Conservation (phyloP, 2,329 filamentous ascomycete species). For the Annulohypoxylon truncatum region DNA sequence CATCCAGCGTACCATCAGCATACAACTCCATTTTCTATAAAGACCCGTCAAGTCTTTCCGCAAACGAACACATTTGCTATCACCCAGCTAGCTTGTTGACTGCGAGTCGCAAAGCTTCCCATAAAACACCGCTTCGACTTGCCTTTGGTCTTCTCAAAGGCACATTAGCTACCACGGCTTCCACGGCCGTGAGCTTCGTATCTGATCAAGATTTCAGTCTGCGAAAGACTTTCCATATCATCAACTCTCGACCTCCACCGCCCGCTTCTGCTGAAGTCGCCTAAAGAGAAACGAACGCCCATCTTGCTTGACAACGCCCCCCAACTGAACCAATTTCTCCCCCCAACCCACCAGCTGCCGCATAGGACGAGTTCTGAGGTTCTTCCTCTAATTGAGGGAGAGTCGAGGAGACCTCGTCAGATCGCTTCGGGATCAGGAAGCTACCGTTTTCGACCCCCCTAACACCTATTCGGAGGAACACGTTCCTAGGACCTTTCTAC, state of each 20-base stretch:
- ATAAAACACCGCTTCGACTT: constrained; percentile 46
- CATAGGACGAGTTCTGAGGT: constrained; percentile 98
- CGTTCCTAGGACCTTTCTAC: constrained; percentile 41
- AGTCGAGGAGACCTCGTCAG: constrained; percentile 98
- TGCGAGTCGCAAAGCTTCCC: constrained; percentile 18
- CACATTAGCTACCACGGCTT: constrained; percentile 70
- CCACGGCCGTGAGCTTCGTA: constrained; percentile 69
- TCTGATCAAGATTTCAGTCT: constrained; percentile 78
- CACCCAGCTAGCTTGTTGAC: not conserved
- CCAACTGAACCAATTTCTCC: constrained; percentile 64
- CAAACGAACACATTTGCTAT: constrained; percentile 12
- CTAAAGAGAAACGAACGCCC: constrained; percentile 62
- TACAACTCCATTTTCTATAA: not conserved
- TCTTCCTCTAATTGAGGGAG: constrained; percentile 99
- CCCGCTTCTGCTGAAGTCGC: constrained; percentile 57
- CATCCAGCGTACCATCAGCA: constrained; percentile 4
- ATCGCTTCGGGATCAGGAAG: constrained; percentile 89
- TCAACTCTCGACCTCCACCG: constrained; percentile 73
- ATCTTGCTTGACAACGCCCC: constrained; percentile 63
- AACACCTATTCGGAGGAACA: constrained; percentile 64
- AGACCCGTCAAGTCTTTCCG: not conserved
- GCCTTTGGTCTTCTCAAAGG: constrained; percentile 79
- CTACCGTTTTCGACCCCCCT: constrained; percentile 96
- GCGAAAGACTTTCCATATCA: constrained; percentile 72
- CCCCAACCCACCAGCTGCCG: constrained; percentile 88